phyloP scores from a whole-genome alignment of 2,329 filamentous ascomycete species.

The Microdochium nivale region DNA sequence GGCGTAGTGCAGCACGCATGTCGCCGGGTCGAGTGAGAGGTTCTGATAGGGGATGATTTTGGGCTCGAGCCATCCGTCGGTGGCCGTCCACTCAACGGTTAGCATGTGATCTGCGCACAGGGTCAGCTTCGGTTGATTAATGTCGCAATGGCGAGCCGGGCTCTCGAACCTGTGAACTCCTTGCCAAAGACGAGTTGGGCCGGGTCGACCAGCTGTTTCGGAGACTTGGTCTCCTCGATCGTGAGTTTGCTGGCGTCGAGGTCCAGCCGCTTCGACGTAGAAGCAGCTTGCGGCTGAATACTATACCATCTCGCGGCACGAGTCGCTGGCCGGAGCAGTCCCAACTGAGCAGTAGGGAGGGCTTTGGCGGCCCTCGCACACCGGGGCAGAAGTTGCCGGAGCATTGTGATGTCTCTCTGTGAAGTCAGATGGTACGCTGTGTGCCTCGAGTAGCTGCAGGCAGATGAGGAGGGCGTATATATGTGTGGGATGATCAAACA shows the following conservation, averaged over 20 bases:
- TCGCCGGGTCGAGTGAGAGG: constrained; percentile 89
- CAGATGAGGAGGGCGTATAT: background rate
- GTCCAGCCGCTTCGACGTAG: constrained; percentile 46
- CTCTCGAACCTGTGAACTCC: constrained; percentile 70
- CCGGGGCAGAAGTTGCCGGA: constrained; percentile 34
- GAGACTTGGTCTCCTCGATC: constrained; percentile 65
- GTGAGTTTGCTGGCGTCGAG: constrained; percentile 72
- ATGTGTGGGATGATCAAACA: too few species aligned
- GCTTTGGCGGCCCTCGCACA: constrained; percentile 26
- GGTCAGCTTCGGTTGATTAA: background rate
- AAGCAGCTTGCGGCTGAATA: constrained; percentile 41
- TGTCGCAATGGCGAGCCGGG: background rate
- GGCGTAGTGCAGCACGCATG: constrained; percentile 97
- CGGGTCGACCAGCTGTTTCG: constrained; percentile 65
- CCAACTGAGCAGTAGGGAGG: constrained; percentile 16
- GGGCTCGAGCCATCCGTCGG: constrained; percentile 74
- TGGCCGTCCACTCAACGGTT: constrained; percentile 82
- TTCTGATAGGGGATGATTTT: constrained; percentile 92
- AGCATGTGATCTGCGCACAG: constrained; percentile 80
- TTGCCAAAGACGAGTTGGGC: constrained; percentile 84
- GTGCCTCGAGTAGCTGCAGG: background rate
- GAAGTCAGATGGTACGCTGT: background rate
- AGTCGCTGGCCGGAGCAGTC: constrained; percentile 22
- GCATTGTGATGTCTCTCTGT: constrained; percentile 24
- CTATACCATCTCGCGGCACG: constrained; percentile 38